These are phyloP conservation scores for Septoria linicola DNA, from an alignment of 2,329 filamentous ascomycete species.

Conservation along the genomic window DNA sequence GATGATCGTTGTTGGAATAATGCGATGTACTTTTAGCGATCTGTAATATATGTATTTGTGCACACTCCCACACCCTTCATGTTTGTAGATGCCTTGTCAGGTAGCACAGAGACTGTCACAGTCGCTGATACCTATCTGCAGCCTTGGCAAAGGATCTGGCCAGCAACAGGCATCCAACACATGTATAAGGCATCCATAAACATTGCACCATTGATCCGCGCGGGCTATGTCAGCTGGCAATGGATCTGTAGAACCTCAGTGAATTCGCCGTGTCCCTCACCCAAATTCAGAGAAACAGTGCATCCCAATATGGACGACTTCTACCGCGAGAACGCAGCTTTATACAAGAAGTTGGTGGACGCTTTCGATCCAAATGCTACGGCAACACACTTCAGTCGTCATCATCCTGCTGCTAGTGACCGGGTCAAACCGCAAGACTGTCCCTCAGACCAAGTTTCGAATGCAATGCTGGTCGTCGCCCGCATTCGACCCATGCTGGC, in stretches of 20 bases:
- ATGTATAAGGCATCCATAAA: not conserved
- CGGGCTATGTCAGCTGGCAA: not conserved
- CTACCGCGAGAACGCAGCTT: conserved; percentile 5
- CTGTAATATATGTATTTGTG: too few relatives aligned
- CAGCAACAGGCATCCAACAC: not conserved
- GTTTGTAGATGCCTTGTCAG: too few relatives aligned
- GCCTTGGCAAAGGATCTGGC: not conserved
- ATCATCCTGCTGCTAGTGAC: not conserved
- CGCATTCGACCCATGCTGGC: conserved; percentile 13
- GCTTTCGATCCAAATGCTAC: conserved; percentile 1
- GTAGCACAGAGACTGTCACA: too few relatives aligned
- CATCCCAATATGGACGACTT: conserved; percentile 6
- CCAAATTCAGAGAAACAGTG: not conserved
- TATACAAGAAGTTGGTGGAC: conserved; percentile 8
- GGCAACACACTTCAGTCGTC: conserved; percentile 15
- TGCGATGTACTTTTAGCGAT: too few relatives aligned
- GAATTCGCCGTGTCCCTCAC: too few relatives aligned
- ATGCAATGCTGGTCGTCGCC: not conserved
- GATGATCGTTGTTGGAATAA: too few relatives aligned
- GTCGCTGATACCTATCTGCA: too few relatives aligned
- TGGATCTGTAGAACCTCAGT: not conserved
- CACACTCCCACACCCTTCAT: too few relatives aligned
- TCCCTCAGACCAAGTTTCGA: too few relatives aligned
- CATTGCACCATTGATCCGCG: not conserved
- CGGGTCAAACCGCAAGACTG: not conserved